A percentile compares a stretch with the other conserved stretches of the same genome.
These are phyloP conservation scores for Spirogloea muscicola DNA, from an alignment of 139 green algal species.

Conservation along the genomic window DNA sequence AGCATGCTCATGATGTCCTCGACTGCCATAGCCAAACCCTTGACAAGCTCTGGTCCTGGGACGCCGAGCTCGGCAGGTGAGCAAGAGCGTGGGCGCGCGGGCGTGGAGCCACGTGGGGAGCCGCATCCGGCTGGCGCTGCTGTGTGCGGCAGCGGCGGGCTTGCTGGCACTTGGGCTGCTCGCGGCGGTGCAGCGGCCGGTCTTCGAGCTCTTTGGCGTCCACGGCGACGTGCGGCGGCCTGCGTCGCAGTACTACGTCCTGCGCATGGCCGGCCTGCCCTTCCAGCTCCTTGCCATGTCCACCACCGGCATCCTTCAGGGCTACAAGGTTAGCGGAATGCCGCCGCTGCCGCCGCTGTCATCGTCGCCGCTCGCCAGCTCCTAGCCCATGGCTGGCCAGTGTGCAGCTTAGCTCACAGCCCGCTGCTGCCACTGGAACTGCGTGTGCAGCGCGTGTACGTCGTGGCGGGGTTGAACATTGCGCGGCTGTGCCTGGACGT, in stretches of 20 bases:
- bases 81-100: constrained; percentile 42
- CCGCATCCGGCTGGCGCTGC: constrained; percentile 50
- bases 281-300: constrained; percentile 58
- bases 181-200: constrained; percentile 41
- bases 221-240: constrained; percentile 25
- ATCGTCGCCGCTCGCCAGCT: no score
- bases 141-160: constrained; percentile 4
- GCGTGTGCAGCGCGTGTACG: constrained; percentile 39
- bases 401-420: no score
- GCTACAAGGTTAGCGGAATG: constrained; percentile 45
- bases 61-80: constrained; percentile 26
- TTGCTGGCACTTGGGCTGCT: constrained; percentile 18
- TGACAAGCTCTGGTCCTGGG: no score
- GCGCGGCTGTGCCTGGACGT: constrained; percentile 55
- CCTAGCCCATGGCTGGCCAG: no score
- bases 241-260: constrained; percentile 49
- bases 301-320: constrained; percentile 56
- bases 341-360: no score
- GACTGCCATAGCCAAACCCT: no score
- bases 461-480: constrained; percentile 53
- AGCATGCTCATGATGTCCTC: no score
- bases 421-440: no score
- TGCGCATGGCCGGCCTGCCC: constrained; percentile 47
- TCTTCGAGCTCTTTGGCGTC: constrained; percentile 6
- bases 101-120: constrained; percentile 46